A percentile compares a stretch with the other conserved stretches of the same genome.
These are phyloP conservation scores for Cynanchum wilfordii DNA, from an alignment of 257 asterid species.

Conservation along the genomic window DNA sequence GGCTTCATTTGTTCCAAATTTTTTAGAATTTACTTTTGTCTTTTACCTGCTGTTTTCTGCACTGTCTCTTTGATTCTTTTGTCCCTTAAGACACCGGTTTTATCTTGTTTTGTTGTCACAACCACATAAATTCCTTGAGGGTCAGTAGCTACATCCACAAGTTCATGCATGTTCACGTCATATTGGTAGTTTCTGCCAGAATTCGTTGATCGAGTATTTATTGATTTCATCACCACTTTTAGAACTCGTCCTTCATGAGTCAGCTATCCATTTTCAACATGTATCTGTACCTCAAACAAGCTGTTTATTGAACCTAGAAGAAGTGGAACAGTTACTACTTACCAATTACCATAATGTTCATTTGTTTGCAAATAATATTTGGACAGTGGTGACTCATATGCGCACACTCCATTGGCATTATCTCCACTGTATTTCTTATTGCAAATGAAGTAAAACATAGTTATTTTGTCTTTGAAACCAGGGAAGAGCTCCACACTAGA, in stretches of 20 bases:
- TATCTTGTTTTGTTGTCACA: neutral
- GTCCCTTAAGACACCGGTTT: neutral
- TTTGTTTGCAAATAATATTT: neutral
- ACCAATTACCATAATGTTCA: neutral
- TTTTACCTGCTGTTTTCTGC: neutral
- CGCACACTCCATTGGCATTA: neutral
- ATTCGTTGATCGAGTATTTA: neutral
- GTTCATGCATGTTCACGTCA: neutral
- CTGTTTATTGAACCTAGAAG: neutral
- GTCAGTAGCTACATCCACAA: no score
- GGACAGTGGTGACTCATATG: neutral
- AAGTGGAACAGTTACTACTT: neutral
- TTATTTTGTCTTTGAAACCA: conserved; percentile 13
- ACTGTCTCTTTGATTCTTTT: neutral
- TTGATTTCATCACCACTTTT: neutral
- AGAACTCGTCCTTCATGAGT: neutral
- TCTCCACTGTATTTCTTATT: neutral
- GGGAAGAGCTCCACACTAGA: conserved; percentile 58
- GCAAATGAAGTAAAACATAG: neutral
- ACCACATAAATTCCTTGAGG: neutral
- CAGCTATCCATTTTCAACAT: neutral
- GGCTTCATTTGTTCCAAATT: neutral
- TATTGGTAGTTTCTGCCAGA: neutral
- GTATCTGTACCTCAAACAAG: neutral
- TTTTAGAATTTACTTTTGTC: neutral